These are phyloP conservation scores for Pythium biforme DNA, from an alignment of 352 stramenopile genomes.

Conservation along the genomic window DNA sequence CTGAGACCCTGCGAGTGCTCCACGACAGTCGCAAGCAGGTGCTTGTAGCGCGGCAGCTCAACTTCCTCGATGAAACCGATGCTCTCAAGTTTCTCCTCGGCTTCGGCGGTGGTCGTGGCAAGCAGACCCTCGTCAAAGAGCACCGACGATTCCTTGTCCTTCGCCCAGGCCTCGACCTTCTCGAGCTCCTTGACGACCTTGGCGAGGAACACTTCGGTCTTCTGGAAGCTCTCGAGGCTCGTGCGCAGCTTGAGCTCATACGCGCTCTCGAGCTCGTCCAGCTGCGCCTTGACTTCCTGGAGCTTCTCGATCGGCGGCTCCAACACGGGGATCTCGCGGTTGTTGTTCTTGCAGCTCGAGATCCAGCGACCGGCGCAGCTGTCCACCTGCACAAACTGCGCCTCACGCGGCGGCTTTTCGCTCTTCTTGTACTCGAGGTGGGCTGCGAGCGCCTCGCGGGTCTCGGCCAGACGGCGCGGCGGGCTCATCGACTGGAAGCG, in stretches of 20 bases:
- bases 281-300: slow-evolving; percentile 66
- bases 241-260: slow-evolving; percentile 74
- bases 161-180: slow-evolving; percentile 80
- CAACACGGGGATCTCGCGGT: slow-evolving; percentile 63
- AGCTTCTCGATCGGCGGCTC: slow-evolving; percentile 77
- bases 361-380: slow-evolving; percentile 79
- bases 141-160: slow-evolving; percentile 72
- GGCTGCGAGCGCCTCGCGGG: slow-evolving; percentile 57
- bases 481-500: slow-evolving; percentile 73
- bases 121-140: slow-evolving; percentile 62
- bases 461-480: slow-evolving; percentile 64
- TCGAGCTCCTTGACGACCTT: slow-evolving; percentile 86
- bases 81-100: slow-evolving; percentile 83
- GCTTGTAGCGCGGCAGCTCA: slow-evolving; percentile 83
- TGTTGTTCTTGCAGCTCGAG: slow-evolving; percentile 87
- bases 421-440: slow-evolving; percentile 88
- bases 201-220: slow-evolving; percentile 78
- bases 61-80: slow-evolving; percentile 82
- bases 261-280: slow-evolving; percentile 67
- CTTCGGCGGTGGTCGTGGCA: slow-evolving; percentile 56
- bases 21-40: slow-evolving; percentile 63
- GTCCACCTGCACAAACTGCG: slow-evolving; percentile 78
- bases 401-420: slow-evolving; percentile 81
- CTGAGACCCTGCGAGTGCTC: slow-evolving; percentile 65
- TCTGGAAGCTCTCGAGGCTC: slow-evolving; percentile 79